These are phyloP conservation scores for Colletotrichum shisoi DNA, from an alignment of 2,329 filamentous ascomycete genomes.

Conservation along the genomic window DNA sequence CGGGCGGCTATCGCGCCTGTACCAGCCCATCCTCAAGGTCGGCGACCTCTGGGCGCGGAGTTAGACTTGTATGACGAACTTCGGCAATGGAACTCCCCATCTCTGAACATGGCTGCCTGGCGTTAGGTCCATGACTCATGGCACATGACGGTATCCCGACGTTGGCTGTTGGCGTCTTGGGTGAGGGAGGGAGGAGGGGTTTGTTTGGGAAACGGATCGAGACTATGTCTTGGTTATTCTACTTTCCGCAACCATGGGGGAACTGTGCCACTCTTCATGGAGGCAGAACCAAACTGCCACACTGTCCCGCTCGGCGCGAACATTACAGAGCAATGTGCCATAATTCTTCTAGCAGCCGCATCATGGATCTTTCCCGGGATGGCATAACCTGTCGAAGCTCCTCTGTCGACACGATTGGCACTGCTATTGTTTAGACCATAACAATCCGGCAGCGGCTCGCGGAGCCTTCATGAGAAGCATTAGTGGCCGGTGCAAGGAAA, in stretches of 20 bases:
- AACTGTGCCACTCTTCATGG: neutral
- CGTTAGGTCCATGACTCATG: neutral
- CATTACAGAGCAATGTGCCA: too few species aligned
- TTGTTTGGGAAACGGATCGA: neutral
- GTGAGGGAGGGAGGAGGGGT: too few species aligned
- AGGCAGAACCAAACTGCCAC: neutral
- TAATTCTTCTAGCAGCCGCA: too few species aligned
- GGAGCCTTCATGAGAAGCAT: too few species aligned
- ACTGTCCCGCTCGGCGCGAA: neutral
- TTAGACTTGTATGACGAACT: neutral
- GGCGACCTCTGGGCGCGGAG: neutral
- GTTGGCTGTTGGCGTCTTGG: neutral
- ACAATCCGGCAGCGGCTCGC: too few species aligned
- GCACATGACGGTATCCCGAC: neutral
- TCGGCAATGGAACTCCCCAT: neutral
- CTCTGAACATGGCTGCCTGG: neutral
- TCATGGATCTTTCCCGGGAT: too few species aligned
- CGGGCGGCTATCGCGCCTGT: conserved; percentile 15
- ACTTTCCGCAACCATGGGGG: neutral
- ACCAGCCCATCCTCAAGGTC: neutral
- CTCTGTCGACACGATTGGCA: too few species aligned
- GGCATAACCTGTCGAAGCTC: too few species aligned
- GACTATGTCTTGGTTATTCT: neutral
- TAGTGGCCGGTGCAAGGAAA: too few species aligned
- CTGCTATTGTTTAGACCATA: too few species aligned